Evolutionary conservation across 169 alveolate species (phyloP).

Genomic region (Cryptosporidium canis): DNA sequence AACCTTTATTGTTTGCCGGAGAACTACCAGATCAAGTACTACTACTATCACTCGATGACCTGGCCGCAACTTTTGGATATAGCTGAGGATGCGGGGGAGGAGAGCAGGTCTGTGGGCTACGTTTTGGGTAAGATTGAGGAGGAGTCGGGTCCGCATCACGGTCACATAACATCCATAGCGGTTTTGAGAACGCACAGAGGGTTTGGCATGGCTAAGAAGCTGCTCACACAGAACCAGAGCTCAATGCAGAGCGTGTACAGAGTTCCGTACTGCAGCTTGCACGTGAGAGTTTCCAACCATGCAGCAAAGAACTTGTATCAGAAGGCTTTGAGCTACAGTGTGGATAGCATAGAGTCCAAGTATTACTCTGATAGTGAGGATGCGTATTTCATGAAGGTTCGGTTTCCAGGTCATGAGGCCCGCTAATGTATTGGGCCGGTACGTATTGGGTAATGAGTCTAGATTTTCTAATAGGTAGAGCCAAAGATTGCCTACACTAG

Average conservation of each 20-base stretch:
- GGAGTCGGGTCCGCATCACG: slow-evolving; percentile 78
- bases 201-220: slow-evolving; percentile 87
- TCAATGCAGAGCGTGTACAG: slow-evolving; percentile 83
- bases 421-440: not conserved
- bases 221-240: slow-evolving; percentile 71
- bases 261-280: slow-evolving; percentile 83
- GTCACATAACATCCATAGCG: slow-evolving; percentile 89
- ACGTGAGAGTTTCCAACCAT: slow-evolving; percentile 86
- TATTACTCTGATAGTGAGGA: slow-evolving; percentile 91
- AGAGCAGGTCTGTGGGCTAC: slow-evolving; percentile 87
- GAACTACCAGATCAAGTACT: slow-evolving; percentile 93
- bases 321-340: slow-evolving; percentile 81
- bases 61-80: slow-evolving; percentile 93
- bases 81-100: slow-evolving; percentile 77
- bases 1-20: slow-evolving; percentile 90
- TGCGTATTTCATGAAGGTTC: slow-evolving; percentile 86
- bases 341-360: slow-evolving; percentile 80
- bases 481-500: too few species aligned
- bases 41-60: slow-evolving; percentile 92
- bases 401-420: not conserved
- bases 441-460: too few species aligned
- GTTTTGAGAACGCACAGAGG: slow-evolving; percentile 87
- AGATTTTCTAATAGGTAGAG: too few species aligned
- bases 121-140: slow-evolving; percentile 83
- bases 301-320: slow-evolving; percentile 86